Conservation (phyloP, 495 filamentous ascomycete genomes). For the Parachaetomium inaequale region DNA sequence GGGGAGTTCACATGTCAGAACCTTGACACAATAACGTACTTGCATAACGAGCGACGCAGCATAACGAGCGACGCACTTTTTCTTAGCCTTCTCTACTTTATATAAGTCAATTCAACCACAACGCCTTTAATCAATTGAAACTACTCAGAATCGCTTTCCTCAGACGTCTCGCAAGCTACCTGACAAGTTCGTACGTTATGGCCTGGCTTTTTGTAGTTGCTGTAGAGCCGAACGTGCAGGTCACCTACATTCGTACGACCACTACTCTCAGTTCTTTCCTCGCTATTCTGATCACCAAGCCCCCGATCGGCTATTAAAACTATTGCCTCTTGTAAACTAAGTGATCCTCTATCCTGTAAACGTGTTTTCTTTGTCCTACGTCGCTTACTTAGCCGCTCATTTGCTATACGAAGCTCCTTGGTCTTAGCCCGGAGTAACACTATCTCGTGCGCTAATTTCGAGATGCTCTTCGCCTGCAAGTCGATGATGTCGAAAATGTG, state of each 20-base stretch:
- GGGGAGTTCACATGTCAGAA: too few relatives aligned
- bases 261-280: conserved; percentile 2
- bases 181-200: conserved; percentile 3
- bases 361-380: conserved; percentile 11
- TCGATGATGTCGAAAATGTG: not conserved
- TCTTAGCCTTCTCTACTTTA: too few relatives aligned
- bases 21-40: too few relatives aligned
- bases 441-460: conserved; percentile 7
- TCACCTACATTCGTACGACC: not conserved
- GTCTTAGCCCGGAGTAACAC: conserved; percentile 9
- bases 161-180: conserved; percentile 11
- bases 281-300: not conserved
- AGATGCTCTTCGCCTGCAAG: conserved; percentile 1
- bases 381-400: conserved; percentile 13
- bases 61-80: too few relatives aligned
- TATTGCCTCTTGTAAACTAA: conserved; percentile 7
- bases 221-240: not conserved
- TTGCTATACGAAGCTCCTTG: conserved; percentile 2
- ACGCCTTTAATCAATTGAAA: too few relatives aligned
- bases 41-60: too few relatives aligned
- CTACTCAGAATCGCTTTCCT: too few relatives aligned
- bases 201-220: not conserved
- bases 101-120: too few relatives aligned
- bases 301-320: not conserved
- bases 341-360: conserved; percentile 9